A percentile compares a stretch with the other conserved stretches of the same genome.
Evolutionary conservation across 148 eudicot genomes (phyloP).

Genomic region (Cornus suecica): DNA sequence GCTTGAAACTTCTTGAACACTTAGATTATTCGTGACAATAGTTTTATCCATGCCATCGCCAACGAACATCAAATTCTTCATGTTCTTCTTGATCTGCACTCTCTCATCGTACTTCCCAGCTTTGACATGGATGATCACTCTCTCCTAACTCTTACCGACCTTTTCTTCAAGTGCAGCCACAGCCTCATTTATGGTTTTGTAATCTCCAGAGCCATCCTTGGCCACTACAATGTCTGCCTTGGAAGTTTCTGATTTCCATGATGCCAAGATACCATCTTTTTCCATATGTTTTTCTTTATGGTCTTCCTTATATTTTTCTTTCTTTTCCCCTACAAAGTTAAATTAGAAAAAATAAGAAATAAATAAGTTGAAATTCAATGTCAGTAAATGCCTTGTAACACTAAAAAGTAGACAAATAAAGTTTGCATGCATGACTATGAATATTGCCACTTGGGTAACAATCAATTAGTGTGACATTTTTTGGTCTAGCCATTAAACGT

Average conservation of each 20-base stretch:
- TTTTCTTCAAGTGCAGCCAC: slow-evolving; percentile 34
- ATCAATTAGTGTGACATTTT: no score
- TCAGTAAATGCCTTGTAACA: background rate
- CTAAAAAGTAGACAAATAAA: background rate
- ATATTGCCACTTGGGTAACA: no score
- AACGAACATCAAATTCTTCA: slow-evolving; percentile 61
- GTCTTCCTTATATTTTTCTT: slow-evolving; percentile 6
- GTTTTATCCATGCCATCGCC: slow-evolving; percentile 82
- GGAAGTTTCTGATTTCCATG: slow-evolving; percentile 50
- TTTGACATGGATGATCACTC: slow-evolving; percentile 62
- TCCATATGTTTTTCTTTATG: slow-evolving; percentile 10
- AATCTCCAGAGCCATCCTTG: slow-evolving; percentile 66
- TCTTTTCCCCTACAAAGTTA: slow-evolving; percentile 11
- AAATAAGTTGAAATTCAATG: background rate
- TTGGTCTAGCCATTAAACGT: no score
- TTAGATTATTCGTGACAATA: slow-evolving; percentile 50
- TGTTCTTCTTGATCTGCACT: slow-evolving; percentile 42
- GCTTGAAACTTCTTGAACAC: slow-evolving; percentile 49
- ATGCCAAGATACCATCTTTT: slow-evolving; percentile 30
- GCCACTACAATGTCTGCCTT: slow-evolving; percentile 67
- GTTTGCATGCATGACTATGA: no score
- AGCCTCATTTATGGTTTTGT: slow-evolving; percentile 53
- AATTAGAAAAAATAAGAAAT: background rate
- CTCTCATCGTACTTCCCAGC: slow-evolving; percentile 60
- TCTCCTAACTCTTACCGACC: slow-evolving; percentile 15